Percentiles rank a stretch among this genome's conserved stretches.
Conservation (phyloP, 768 basidiomycete species). For the Macrolepiota dolichaula region DNA sequence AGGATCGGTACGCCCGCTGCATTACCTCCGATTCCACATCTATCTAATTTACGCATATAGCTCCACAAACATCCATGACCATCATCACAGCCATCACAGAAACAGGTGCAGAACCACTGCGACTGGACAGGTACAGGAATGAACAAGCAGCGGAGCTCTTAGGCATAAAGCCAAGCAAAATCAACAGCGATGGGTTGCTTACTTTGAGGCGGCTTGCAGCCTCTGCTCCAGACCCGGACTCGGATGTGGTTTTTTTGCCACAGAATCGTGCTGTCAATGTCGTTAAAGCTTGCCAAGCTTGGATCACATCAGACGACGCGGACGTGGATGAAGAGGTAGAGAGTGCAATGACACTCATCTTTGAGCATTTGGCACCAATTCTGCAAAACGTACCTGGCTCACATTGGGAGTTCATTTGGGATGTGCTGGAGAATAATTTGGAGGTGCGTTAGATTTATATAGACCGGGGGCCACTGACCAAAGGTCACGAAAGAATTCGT, state of each 20-base stretch:
- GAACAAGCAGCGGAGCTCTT: conserved; percentile 83
- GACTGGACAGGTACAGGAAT: conserved; percentile 80
- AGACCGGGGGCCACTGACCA: too few species aligned
- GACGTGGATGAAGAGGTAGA: conserved; percentile 80
- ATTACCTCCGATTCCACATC: background rate
- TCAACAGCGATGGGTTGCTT: conserved; percentile 67
- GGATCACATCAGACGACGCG: conserved; percentile 68
- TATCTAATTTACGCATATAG: conserved; percentile 32
- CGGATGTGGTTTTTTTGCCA: conserved; percentile 80
- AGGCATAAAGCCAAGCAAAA: conserved; percentile 58
- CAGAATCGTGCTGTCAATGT: conserved; percentile 85
- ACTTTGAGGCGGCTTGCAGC: conserved; percentile 67
- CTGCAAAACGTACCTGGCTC: conserved; percentile 81
- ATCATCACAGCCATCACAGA: conserved; percentile 60
- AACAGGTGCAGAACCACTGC: conserved; percentile 63
- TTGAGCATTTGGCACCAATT: conserved; percentile 77
- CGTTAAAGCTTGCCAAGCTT: conserved; percentile 79
- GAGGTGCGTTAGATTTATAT: conserved; percentile 49
- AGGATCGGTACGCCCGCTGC: conserved; percentile 46
- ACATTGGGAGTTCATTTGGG: conserved; percentile 94
- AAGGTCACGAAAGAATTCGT: conserved; percentile 42
- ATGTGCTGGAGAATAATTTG: conserved; percentile 82
- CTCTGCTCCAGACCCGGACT: conserved; percentile 73
- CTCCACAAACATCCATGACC: conserved; percentile 65
- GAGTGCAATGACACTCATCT: conserved; percentile 70